A percentile compares a stretch with the other conserved stretches of the same genome.
These are phyloP conservation scores for Neofusicoccum laricinum DNA, from an alignment of 2,329 filamentous ascomycete genomes.

Conservation along the genomic window DNA sequence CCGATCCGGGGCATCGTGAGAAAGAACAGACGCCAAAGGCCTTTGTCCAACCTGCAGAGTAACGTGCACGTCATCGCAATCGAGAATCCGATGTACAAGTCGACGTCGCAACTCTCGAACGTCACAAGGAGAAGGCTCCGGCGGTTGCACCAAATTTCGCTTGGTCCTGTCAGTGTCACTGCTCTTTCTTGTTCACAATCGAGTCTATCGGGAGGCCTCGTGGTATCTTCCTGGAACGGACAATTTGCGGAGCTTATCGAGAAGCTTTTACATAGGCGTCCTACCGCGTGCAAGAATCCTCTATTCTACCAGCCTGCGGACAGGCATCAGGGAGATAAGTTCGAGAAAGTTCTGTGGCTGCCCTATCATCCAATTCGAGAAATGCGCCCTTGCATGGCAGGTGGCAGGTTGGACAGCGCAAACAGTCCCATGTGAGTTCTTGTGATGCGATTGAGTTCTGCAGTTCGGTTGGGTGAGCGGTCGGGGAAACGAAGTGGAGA, in stretches of 20 bases:
- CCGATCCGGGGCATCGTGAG: background rate
- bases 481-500: background rate
- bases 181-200: background rate
- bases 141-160: slow-evolving; percentile 5
- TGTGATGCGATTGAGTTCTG: background rate
- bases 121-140: background rate
- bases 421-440: background rate
- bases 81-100: background rate
- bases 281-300: background rate
- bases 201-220: background rate
- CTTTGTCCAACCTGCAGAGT: background rate
- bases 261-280: background rate
- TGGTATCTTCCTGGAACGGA: background rate
- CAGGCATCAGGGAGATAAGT: background rate
- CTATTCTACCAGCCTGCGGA: too few species aligned
- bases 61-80: background rate
- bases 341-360: background rate
- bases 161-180: background rate
- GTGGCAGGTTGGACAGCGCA: background rate
- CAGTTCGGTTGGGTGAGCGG: background rate
- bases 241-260: background rate
- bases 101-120: background rate
- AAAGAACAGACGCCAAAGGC: background rate
- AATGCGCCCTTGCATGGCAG: background rate
- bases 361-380: background rate